A percentile compares a stretch with the other conserved stretches of the same genome.
These are phyloP conservation scores for Plasmodium reichenowi DNA, from an alignment of 169 alveolate genomes.

Conservation along the genomic window DNA sequence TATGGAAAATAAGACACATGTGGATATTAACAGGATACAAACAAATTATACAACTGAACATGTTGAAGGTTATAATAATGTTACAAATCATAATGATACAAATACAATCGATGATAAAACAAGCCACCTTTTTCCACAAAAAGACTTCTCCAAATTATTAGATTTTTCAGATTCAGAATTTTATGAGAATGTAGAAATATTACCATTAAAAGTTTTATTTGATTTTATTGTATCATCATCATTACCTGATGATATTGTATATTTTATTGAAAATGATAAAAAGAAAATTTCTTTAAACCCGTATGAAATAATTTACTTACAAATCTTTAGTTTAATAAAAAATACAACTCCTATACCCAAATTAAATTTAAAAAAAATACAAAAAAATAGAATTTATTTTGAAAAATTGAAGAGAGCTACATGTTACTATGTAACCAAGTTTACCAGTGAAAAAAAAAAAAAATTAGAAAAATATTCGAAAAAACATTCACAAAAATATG, in stretches of 20 bases:
- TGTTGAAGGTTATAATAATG: not conserved
- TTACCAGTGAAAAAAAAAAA: not conserved
- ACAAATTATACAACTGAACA: not conserved
- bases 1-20: not conserved
- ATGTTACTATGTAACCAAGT: conserved; percentile 47
- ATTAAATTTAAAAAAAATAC: conserved; percentile 32
- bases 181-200: conserved; percentile 12
- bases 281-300: conserved; percentile 37
- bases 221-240: conserved; percentile 58
- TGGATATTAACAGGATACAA: not conserved
- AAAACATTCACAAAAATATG: conserved; percentile 20
- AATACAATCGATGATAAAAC: not conserved
- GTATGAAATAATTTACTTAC: conserved; percentile 25
- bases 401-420: conserved; percentile 69
- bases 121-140: not conserved
- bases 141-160: not conserved
- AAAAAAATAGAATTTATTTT: conserved; percentile 42
- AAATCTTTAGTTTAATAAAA: conserved; percentile 41
- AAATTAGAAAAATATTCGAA: conserved; percentile 4
- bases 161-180: not conserved
- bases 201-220: conserved; percentile 49
- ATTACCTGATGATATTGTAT: conserved; percentile 28
- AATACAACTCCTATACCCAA: conserved; percentile 52
- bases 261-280: conserved; percentile 61
- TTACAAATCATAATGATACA: not conserved